These are phyloP conservation scores for Cucurbita moschata DNA, from an alignment of 306 rosid genomes.

Conservation along the genomic window DNA sequence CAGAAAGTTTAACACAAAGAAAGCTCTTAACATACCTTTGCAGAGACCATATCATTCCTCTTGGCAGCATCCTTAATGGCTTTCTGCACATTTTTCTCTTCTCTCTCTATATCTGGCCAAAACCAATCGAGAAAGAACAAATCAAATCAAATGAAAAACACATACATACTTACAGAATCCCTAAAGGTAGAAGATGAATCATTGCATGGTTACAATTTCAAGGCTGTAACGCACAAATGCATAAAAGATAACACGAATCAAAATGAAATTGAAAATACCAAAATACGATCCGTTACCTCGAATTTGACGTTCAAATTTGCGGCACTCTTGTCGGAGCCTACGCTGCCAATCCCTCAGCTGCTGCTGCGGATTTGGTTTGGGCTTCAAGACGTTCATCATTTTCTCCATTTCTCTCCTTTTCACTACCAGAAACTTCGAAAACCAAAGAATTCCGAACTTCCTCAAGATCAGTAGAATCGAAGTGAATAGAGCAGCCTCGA, in stretches of 20 bases:
- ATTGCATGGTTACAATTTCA: background rate
- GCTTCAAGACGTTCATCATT: conserved; percentile 56
- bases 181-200: background rate
- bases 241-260: background rate
- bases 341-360: conserved; percentile 79
- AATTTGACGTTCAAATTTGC: conserved; percentile 83
- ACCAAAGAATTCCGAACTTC: background rate
- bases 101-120: conserved; percentile 64
- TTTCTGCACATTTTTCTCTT: conserved; percentile 78
- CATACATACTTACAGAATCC: background rate
- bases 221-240: background rate
- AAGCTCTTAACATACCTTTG: conserved; percentile 42
- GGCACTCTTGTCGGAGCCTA: conserved; percentile 79
- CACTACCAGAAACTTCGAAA: background rate
- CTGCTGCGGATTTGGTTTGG: conserved; percentile 61
- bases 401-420: conserved; percentile 37
- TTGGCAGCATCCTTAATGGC: conserved; percentile 89
- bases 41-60: conserved; percentile 92
- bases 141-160: background rate
- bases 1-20: background rate
- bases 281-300: conserved; percentile 30
- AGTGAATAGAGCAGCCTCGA: background rate
- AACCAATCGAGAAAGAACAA: conserved; percentile 2
- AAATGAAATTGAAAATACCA: background rate
- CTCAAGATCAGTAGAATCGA: background rate